Evolutionary conservation across 2,329 filamentous ascomycete species (phyloP).

Genomic region (Colletotrichum eremochloae): DNA sequence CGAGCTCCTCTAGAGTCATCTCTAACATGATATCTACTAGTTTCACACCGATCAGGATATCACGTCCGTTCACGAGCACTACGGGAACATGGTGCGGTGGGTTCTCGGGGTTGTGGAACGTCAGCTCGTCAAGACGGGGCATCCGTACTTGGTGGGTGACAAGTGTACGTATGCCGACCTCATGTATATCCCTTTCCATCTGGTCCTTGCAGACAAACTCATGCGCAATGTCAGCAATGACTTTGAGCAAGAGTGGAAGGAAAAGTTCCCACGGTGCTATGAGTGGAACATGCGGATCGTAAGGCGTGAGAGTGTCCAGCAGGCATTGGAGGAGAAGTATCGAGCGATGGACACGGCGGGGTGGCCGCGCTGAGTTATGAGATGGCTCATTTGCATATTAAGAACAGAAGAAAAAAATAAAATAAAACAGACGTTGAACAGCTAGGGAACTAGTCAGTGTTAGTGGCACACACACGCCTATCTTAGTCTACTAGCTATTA

Average conservation of each 20-base stretch:
- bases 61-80: not conserved
- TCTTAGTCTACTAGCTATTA: no score
- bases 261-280: not conserved
- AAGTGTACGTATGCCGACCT: conserved; percentile 15
- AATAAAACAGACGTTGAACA: no score
- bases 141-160: conserved; percentile 6
- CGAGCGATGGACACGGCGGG: conserved; percentile 5
- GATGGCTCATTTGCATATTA: not conserved
- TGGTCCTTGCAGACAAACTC: not conserved
- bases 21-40: not conserved
- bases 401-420: no score
- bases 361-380: conserved; percentile 1
- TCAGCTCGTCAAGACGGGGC: not conserved
- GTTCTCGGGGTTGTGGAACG: conserved; percentile 4
- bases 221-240: no score
- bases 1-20: not conserved
- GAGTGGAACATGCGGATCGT: conserved; percentile 1
- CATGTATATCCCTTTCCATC: conserved; percentile 29
- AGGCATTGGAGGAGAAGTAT: conserved; percentile 2
- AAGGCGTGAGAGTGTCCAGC: conserved; percentile 1
- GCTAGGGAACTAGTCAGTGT: no score
- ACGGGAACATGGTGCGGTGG: not conserved
- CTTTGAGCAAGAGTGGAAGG: not conserved
- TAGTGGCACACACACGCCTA: no score
- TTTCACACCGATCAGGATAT: conserved; percentile 8